A percentile compares a stretch with the other conserved stretches of the same genome.
These are phyloP conservation scores for Fusarium marasasianum DNA, from an alignment of 2,329 filamentous ascomycete genomes.

Conservation along the genomic window DNA sequence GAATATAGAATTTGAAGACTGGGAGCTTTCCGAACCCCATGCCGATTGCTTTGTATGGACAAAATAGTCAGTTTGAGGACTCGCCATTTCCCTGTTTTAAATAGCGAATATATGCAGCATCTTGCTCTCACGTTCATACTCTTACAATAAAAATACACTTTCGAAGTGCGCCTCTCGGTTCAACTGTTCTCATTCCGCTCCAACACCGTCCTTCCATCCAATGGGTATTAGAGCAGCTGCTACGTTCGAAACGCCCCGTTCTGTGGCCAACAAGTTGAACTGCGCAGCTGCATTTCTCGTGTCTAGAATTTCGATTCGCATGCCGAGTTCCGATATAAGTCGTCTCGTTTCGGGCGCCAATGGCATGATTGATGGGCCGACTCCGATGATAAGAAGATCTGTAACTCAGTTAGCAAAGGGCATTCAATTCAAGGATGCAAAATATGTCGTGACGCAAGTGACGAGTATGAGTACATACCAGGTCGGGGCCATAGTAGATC, in stretches of 20 bases:
- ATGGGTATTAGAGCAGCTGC: slow-evolving; percentile 89
- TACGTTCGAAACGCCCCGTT: slow-evolving; percentile 84
- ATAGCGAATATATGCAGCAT: background rate
- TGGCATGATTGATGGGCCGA: slow-evolving; percentile 79
- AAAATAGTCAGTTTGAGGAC: background rate
- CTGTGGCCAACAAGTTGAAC: slow-evolving; percentile 95
- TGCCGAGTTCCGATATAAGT: slow-evolving; percentile 79
- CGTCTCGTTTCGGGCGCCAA: slow-evolving; percentile 78
- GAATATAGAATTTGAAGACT: background rate
- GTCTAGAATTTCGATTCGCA: slow-evolving; percentile 88
- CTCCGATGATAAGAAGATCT: slow-evolving; percentile 91
- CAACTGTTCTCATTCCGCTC: slow-evolving; percentile 44
- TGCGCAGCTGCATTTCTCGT: slow-evolving; percentile 94
- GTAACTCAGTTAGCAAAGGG: slow-evolving; percentile 22
- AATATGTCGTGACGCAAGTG: background rate
- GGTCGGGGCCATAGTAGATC: slow-evolving; percentile 87
- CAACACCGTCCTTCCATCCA: slow-evolving; percentile 76
- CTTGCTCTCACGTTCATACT: background rate
- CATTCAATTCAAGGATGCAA: background rate
- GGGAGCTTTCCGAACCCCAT: background rate
- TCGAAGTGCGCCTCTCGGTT: background rate
- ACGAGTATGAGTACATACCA: slow-evolving; percentile 63
- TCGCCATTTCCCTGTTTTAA: background rate
- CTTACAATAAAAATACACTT: slow-evolving; percentile 23
- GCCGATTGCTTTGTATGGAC: background rate